phyloP scores from a whole-genome alignment of 2,329 filamentous ascomycete genomes.

The Colletotrichum coccodes region DNA sequence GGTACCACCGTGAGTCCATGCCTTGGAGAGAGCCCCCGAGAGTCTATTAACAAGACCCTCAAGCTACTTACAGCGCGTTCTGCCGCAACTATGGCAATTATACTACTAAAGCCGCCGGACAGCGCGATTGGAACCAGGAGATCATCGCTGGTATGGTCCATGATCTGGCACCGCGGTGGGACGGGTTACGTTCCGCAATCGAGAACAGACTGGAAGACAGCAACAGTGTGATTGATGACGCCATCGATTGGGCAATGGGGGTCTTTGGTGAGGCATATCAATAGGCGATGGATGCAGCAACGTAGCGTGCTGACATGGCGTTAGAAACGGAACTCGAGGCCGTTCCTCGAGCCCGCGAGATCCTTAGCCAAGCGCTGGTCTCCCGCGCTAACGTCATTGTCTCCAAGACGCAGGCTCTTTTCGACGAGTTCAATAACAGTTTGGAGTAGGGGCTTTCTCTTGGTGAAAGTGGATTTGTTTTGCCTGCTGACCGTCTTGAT shows the following conservation, averaged over 20 bases:
- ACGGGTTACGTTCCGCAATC: not conserved
- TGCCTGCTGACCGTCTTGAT: not conserved
- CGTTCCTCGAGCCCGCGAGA: not conserved
- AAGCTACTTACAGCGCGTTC: conserved; percentile 52
- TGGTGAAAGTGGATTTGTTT: not conserved
- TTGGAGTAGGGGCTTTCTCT: conserved; percentile 4
- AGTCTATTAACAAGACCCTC: conserved; percentile 24
- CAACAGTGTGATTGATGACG: conserved; percentile 18
- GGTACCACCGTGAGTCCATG: not conserved
- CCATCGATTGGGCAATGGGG: conserved; percentile 17
- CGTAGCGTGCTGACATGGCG: not conserved
- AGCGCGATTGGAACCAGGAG: conserved; percentile 57
- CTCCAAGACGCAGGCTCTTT: conserved; percentile 39
- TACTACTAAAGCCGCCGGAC: conserved; percentile 37
- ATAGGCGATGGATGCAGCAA: too few relatives aligned
- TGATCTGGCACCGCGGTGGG: conserved; percentile 47
- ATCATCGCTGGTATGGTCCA: conserved; percentile 48
- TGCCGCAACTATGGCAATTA: conserved; percentile 53
- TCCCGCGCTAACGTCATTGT: conserved; percentile 41
- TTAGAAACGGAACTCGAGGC: not conserved
- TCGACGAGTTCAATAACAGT: conserved; percentile 37
- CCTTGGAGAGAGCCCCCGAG: not conserved
- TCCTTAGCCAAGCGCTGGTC: conserved; percentile 39
- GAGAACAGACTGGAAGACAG: not conserved
- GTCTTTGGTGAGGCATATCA: conserved; percentile 30